Percentiles rank a stretch among this genome's conserved stretches.
Evolutionary conservation across 192 early-diverging fungal genomes (phyloP).

Genomic region (Backusella morwellensis): DNA sequence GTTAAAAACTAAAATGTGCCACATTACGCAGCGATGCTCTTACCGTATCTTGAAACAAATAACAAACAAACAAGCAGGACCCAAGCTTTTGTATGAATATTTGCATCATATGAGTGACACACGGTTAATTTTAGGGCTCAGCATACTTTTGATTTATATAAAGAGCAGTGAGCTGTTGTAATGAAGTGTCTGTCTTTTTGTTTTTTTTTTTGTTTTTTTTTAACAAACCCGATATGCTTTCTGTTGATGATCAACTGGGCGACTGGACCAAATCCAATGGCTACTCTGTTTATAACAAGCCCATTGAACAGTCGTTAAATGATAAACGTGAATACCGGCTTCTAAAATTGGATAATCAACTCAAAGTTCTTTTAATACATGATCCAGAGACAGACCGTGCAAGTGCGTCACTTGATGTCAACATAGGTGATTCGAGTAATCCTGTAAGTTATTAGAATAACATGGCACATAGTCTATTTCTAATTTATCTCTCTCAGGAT

Average conservation of each 20-base stretch:
- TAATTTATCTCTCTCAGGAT: constrained; percentile 33
- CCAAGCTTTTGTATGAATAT: neutral
- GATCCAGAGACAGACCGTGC: constrained; percentile 55
- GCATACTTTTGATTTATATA: neutral
- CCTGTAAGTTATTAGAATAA: constrained; percentile 32
- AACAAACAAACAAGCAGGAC: neutral
- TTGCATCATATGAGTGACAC: neutral
- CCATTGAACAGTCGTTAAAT: constrained; percentile 52
- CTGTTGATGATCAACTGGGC: neutral
- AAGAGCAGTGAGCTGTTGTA: neutral
- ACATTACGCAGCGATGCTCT: neutral
- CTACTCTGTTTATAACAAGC: neutral
- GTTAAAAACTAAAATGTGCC: neutral
- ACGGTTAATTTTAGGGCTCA: neutral
- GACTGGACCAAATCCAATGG: neutral
- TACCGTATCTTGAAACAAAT: neutral
- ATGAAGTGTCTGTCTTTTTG: neutral
- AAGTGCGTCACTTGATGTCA: constrained; percentile 55
- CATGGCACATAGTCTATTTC: too few species aligned
- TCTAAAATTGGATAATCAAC: constrained; percentile 52
- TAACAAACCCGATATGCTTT: neutral
- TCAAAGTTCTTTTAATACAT: constrained; percentile 56
- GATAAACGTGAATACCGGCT: constrained; percentile 60
- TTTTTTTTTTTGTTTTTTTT: neutral
- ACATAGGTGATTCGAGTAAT: constrained; percentile 59